Evolutionary conservation across 192 early-diverging fungal genomes (phyloP).

Genomic region (Rhizophlyctis rosea): DNA sequence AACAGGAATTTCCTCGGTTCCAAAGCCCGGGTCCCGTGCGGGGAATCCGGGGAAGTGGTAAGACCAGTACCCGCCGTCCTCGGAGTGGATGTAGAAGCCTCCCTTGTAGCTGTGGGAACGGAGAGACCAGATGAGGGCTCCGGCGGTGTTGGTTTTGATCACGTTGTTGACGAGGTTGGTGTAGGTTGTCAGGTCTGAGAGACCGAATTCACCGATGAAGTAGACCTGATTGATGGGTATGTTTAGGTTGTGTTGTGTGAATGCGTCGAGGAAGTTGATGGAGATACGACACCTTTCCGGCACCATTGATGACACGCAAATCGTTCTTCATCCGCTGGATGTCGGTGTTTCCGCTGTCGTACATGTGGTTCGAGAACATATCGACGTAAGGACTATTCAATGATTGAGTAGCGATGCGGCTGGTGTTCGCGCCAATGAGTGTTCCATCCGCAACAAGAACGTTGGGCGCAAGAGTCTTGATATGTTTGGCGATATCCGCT

Average conservation of each 20-base stretch:
- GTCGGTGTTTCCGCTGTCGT: background rate
- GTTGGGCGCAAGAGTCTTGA: background rate
- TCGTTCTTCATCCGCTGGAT: slow-evolving; percentile 6
- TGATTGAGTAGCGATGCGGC: background rate
- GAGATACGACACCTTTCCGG: background rate
- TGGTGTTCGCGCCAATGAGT: background rate
- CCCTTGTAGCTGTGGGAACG: slow-evolving; percentile 16
- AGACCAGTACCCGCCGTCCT: slow-evolving; percentile 22
- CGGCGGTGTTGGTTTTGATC: slow-evolving; percentile 18
- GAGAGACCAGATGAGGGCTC: slow-evolving; percentile 40
- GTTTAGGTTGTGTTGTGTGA: no score
- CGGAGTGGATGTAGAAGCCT: slow-evolving; percentile 38
- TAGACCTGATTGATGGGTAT: background rate
- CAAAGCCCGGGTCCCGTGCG: background rate
- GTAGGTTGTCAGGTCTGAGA: slow-evolving; percentile 11
- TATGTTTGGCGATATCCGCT: slow-evolving; percentile 4
- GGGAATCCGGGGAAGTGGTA: background rate
- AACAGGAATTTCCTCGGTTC: background rate
- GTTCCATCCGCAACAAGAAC: slow-evolving; percentile 5
- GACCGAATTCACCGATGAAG: slow-evolving; percentile 39
- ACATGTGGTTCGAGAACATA: slow-evolving; percentile 10
- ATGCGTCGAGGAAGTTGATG: background rate
- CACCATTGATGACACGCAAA: background rate
- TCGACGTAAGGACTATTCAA: slow-evolving; percentile 5
- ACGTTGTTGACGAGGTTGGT: slow-evolving; percentile 8